Percentiles rank a stretch among this genome's conserved stretches.
Evolutionary conservation across 2,329 filamentous ascomycete genomes (phyloP).

Genomic region (Aspergillus sp.): DNA sequence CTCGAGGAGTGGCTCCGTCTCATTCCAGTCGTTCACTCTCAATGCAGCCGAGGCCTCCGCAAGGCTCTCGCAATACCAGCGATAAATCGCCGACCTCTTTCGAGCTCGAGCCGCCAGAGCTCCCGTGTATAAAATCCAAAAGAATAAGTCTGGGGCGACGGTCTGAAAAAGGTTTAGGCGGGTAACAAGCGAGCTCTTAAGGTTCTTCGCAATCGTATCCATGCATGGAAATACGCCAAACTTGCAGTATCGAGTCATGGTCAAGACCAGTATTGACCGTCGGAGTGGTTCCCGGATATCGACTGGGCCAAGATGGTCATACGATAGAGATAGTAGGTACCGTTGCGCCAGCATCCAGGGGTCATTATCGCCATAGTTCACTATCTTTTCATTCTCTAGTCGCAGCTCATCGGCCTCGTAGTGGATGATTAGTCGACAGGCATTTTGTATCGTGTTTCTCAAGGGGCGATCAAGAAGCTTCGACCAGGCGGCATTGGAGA

Average conservation of each 20-base stretch:
- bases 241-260: neutral
- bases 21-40: neutral
- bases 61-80: neutral
- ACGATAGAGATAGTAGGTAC: neutral
- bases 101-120: neutral
- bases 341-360: neutral
- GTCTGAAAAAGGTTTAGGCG: neutral
- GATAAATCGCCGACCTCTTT: neutral
- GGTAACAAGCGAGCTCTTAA: neutral
- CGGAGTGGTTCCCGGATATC: neutral
- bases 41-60: neutral
- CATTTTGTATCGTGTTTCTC: neutral
- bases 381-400: neutral
- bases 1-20: neutral
- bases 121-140: neutral
- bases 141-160: neutral
- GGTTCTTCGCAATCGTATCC: neutral
- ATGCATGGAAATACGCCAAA: slow-evolving; percentile 1
- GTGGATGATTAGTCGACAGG: neutral
- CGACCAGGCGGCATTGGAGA: neutral
- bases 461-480: neutral
- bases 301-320: neutral
- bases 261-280: neutral
- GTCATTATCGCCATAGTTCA: neutral
- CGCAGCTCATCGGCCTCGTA: neutral